phyloP scores from a whole-genome alignment of 2,329 filamentous ascomycete species.

The Tolypocladium sp. region DNA sequence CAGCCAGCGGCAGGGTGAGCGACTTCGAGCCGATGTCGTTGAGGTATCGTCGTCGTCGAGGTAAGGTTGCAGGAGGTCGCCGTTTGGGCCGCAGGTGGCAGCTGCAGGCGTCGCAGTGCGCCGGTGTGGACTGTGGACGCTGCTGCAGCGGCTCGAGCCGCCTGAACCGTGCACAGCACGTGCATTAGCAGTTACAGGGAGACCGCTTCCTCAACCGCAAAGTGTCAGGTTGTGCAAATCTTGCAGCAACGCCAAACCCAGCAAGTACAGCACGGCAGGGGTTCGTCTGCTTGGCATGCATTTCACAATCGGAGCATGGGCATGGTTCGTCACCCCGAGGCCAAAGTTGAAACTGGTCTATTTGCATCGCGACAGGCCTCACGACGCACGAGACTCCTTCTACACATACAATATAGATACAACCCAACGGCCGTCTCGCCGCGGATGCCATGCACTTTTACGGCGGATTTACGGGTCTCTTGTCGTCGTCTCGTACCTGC shows the following conservation, averaged over 20 bases:
- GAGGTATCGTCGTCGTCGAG: constrained; percentile 4
- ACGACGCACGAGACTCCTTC: background rate
- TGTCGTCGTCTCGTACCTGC: constrained; percentile 54
- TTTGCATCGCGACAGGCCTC: background rate
- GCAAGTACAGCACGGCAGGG: background rate
- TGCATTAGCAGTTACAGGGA: background rate
- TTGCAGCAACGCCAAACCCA: background rate
- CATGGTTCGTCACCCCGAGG: background rate
- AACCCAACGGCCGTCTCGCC: background rate
- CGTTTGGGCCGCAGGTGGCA: constrained; percentile 9
- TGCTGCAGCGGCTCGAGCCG: constrained; percentile 10
- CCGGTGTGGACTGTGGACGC: background rate
- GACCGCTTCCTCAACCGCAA: background rate
- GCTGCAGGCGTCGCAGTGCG: constrained; percentile 1
- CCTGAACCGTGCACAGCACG: constrained; percentile 8
- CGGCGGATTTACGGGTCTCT: constrained; percentile 28
- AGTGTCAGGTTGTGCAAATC: background rate
- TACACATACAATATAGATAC: constrained; percentile 5
- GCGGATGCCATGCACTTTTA: background rate
- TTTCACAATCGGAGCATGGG: background rate
- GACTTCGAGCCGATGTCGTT: background rate
- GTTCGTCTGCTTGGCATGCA: background rate
- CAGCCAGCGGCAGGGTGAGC: background rate
- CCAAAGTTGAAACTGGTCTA: background rate
- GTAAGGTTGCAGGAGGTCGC: constrained; percentile 8